phyloP scores from a whole-genome alignment of 2,329 filamentous ascomycete genomes.

The Colletotrichum sp. region DNA sequence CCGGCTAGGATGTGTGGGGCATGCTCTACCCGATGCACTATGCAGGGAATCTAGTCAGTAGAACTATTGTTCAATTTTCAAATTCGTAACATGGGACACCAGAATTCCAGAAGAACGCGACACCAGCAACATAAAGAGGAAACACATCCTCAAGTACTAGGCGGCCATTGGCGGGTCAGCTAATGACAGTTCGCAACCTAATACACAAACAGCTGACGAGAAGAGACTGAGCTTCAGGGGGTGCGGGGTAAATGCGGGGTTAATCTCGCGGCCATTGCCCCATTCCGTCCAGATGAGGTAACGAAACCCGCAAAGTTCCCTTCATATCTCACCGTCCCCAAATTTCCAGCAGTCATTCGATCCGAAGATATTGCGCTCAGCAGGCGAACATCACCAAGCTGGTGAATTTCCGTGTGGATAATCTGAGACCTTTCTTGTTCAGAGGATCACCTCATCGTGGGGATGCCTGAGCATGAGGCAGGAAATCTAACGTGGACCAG shows the following conservation, averaged over 20 bases:
- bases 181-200: not conserved
- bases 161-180: not conserved
- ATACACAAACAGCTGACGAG: not conserved
- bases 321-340: not conserved
- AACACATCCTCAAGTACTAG: not conserved
- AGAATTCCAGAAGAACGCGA: not conserved
- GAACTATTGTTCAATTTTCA: not conserved
- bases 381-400: not conserved
- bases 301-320: not conserved
- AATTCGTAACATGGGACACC: not conserved
- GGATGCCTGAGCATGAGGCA: not conserved
- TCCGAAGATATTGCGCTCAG: not conserved
- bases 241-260: not conserved
- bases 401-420: not conserved
- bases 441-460: not conserved
- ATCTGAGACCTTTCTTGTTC: not conserved
- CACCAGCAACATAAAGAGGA: not conserved
- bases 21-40: not conserved
- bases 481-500: not conserved
- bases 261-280: not conserved
- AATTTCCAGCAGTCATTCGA: not conserved
- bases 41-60: not conserved
- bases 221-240: not conserved
- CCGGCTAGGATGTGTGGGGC: not conserved
- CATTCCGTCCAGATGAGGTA: not conserved